Percentiles rank a stretch among this genome's conserved stretches.
phyloP scores from a whole-genome alignment of 2,329 filamentous ascomycete genomes.

The Fusarium coicis region DNA sequence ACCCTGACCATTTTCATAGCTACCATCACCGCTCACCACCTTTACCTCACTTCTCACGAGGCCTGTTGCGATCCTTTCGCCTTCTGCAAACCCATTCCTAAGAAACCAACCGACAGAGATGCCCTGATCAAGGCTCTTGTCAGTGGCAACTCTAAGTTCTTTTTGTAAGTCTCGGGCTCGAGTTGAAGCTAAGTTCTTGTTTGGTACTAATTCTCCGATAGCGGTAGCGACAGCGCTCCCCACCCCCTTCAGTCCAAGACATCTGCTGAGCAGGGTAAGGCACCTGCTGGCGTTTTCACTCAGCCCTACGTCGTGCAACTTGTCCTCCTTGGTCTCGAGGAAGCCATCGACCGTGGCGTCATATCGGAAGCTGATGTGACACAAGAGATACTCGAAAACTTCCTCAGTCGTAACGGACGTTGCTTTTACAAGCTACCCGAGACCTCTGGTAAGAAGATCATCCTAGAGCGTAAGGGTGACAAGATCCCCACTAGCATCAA shows the following conservation, averaged over 20 bases:
- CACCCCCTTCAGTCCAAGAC: conserved; percentile 71
- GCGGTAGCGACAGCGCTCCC: conserved; percentile 71
- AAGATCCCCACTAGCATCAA: conserved; percentile 54
- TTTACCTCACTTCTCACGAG: conserved; percentile 83
- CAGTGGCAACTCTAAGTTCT: conserved; percentile 72
- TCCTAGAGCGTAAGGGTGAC: conserved; percentile 55
- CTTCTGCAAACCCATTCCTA: conserved; percentile 84
- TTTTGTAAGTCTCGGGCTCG: conserved; percentile 64
- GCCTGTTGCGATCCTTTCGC: conserved; percentile 64
- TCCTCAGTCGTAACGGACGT: conserved; percentile 64
- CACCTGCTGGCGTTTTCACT: conserved; percentile 82
- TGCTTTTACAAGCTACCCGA: conserved; percentile 62
- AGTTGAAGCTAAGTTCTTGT: neutral
- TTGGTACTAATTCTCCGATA: conserved; percentile 31
- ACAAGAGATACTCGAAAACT: conserved; percentile 63
- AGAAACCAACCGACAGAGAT: conserved; percentile 76
- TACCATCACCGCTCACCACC: conserved; percentile 88
- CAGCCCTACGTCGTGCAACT: conserved; percentile 76
- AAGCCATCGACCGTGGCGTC: conserved; percentile 65
- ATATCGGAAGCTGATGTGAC: conserved; percentile 64
- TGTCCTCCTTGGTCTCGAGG: conserved; percentile 70
- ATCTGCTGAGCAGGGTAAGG: conserved; percentile 57
- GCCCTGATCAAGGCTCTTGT: conserved; percentile 75
- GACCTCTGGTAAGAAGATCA: conserved; percentile 44
- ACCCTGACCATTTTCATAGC: conserved; percentile 50